Base-by-base conservation (phyloP, 495 filamentous ascomycete species). In the Penicillium riverlandense region DNA sequence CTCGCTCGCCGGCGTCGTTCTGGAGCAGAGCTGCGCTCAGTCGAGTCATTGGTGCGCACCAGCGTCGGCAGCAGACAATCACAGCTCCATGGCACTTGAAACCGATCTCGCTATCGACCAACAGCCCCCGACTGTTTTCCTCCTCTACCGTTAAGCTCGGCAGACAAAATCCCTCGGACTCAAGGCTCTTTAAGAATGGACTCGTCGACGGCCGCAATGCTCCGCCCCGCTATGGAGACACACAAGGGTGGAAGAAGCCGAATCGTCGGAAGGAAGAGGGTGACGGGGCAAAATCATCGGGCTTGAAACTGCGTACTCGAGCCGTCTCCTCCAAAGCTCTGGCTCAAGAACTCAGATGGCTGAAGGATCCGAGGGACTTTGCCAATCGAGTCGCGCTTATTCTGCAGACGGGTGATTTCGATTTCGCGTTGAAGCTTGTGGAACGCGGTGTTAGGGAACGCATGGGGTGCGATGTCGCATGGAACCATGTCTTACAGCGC, bases 401-500 rank as follows among this genome's bases (percentile, higher is more conserved):
- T 11, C 65, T 96, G 29, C 52, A 55, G 3, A 60, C 67, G 30
- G 76, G 72, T 29, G 65, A 83, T 12, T 65, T 71, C 28, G 71
- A 75, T 8, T 77, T 88, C 53, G 90, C 89, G 16, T 55, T 78
- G 16, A 64, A 70, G 8, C 45, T 95, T 46, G 74, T 85, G n/a
- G 22, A 22, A 4, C 79, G 82, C 38, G 61, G 69, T 48, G 85
- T 84, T 22, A 57, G 63, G 37, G 84, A 81, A 55, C 77, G 74
- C 47, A 67, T 74, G 42, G 70, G 78, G 35, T 81, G 80, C 44
- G 63, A 73, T 8, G 87, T 90, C 40, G 82, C 82, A 39, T 97
- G 91, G 91, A 96, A 96, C 67, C 77, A 86, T 61, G 54, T 95
- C 28, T 78, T 96, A 38, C 22, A 22, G 22, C 22, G 77, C 86